phyloP scores from a whole-genome alignment of 129 eudicot genomes.

The Arctium lappa region DNA sequence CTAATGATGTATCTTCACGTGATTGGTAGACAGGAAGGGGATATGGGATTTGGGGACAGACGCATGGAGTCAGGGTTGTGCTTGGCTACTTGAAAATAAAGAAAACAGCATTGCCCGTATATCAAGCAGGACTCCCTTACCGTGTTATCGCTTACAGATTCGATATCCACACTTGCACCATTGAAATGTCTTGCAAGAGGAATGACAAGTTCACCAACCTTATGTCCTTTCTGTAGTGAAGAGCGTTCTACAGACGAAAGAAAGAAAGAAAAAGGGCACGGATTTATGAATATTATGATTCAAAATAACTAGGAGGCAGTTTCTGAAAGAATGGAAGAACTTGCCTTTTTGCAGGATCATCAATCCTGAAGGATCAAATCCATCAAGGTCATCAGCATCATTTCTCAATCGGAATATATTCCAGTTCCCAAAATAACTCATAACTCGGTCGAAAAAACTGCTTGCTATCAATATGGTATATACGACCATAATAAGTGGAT shows the following conservation, averaged over 20 bases:
- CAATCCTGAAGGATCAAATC: slow-evolving; percentile 70
- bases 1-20: no score
- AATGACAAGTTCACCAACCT: slow-evolving; percentile 84
- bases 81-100: not conserved
- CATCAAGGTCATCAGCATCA: slow-evolving; percentile 65
- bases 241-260: slow-evolving; percentile 53
- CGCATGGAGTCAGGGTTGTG: not conserved
- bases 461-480: slow-evolving; percentile 67
- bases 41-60: no score
- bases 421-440: slow-evolving; percentile 69
- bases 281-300: no score
- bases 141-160: slow-evolving; percentile 44
- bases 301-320: not conserved
- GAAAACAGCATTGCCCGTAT: not conserved
- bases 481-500: slow-evolving; percentile 79
- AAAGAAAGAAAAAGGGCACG: not conserved
- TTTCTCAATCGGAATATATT: slow-evolving; percentile 47
- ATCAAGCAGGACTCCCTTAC: slow-evolving; percentile 28
- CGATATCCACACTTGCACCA: slow-evolving; percentile 56
- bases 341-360: slow-evolving; percentile 65
- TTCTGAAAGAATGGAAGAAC: not conserved
- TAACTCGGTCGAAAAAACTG: slow-evolving; percentile 58
- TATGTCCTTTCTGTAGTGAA: slow-evolving; percentile 85
- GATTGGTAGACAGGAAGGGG: no score
- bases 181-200: slow-evolving; percentile 83